Evolutionary conservation across 2,329 filamentous ascomycete species (phyloP).

Genomic region (Alternaria sp.): DNA sequence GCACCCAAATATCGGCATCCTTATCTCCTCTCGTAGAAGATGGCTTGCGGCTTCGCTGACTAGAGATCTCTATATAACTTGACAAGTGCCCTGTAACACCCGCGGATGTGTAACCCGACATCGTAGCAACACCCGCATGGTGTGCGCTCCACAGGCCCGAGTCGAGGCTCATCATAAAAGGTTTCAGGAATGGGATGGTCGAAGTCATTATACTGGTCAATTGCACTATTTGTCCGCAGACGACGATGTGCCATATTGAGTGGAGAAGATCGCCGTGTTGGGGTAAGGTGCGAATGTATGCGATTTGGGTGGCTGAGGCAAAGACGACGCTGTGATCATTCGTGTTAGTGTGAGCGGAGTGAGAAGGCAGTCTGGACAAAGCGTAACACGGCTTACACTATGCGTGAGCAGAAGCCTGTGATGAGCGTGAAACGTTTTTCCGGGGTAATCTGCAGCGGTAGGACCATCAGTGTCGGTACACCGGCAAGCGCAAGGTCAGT

Average conservation of each 20-base stretch:
- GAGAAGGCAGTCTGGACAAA: neutral
- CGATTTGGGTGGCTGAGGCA: neutral
- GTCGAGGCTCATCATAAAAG: slow-evolving; percentile 14
- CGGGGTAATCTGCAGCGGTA: neutral
- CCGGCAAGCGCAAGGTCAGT: slow-evolving; percentile 4
- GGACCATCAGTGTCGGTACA: slow-evolving; percentile 1
- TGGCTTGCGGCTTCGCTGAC: neutral
- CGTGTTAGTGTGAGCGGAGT: neutral
- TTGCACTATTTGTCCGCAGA: slow-evolving; percentile 11
- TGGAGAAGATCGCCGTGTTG: neutral
- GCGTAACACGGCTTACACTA: neutral
- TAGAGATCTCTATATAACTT: neutral
- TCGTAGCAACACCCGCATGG: too few relatives aligned
- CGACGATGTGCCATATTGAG: slow-evolving; percentile 6
- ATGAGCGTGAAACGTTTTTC: neutral
- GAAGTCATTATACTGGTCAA: slow-evolving; percentile 8
- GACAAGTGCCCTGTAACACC: neutral
- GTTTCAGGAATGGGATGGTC: slow-evolving; percentile 9
- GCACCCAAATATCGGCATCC: neutral
- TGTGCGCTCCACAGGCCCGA: neutral
- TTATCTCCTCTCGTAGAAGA: neutral
- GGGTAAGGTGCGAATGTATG: neutral
- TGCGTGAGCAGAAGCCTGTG: slow-evolving; percentile 1
- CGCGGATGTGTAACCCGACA: too few relatives aligned
- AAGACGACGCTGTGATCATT: neutral